phyloP scores from a whole-genome alignment of 371 early-diverging fungal genomes.

The Sporodiniella umbellata region DNA sequence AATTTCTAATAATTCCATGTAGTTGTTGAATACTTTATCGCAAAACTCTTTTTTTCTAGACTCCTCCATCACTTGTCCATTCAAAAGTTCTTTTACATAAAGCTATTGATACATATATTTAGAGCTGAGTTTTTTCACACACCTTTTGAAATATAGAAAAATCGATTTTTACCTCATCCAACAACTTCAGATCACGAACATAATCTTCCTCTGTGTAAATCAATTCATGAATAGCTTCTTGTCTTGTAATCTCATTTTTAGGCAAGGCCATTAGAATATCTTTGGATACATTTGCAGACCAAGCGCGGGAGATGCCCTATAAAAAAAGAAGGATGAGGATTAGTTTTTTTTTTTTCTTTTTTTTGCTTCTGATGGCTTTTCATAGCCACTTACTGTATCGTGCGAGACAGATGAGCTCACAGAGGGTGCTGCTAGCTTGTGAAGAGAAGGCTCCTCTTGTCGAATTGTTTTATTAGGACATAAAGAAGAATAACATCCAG shows the following conservation, averaged over 20 bases:
- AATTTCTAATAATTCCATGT: constrained; percentile 66
- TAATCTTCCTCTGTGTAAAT: constrained; percentile 91
- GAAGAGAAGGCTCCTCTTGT: neutral
- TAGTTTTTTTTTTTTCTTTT: too few relatives aligned
- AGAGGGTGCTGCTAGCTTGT: constrained; percentile 14
- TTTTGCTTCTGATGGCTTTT: too few relatives aligned
- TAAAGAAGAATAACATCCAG: constrained; percentile 39
- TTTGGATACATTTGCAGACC: constrained; percentile 72
- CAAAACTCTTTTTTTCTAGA: constrained; percentile 66
- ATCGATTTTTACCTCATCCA: constrained; percentile 31
- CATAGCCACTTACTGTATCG: constrained; percentile 41
- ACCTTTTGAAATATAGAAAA: too few relatives aligned
- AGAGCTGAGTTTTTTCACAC: too few relatives aligned
- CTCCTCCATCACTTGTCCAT: constrained; percentile 53
- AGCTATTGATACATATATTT: neutral
- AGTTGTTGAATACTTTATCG: constrained; percentile 78
- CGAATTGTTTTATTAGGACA: constrained; percentile 31
- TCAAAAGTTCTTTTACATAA: constrained; percentile 28
- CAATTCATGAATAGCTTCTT: constrained; percentile 91
- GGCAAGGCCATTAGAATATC: constrained; percentile 73
- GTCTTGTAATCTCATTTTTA: constrained; percentile 78
- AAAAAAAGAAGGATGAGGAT: neutral
- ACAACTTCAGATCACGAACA: constrained; percentile 67
- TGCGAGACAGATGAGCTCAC: constrained; percentile 33
- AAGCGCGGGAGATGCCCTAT: constrained; percentile 51